Percentiles rank a stretch among this genome's conserved stretches.
phyloP scores from a whole-genome alignment of 768 basidiomycete species.

The Leccinum uliginosum region DNA sequence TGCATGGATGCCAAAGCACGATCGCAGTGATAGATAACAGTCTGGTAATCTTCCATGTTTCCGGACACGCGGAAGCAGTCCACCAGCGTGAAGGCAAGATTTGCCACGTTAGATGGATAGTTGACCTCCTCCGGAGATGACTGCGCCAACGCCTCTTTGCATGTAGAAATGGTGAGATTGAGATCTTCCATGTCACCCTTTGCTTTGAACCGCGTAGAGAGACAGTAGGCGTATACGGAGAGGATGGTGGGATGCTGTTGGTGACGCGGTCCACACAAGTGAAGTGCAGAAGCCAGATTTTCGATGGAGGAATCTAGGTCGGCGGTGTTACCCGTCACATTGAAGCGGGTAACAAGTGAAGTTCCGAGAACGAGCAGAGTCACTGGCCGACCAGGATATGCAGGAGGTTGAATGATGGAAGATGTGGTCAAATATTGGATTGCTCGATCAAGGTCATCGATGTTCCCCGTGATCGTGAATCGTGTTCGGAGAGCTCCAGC shows the following conservation, averaged over 20 bases:
- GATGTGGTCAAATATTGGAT: conserved; percentile 20
- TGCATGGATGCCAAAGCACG: conserved; percentile 5
- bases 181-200: conserved; percentile 16
- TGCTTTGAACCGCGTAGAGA: conserved; percentile 12
- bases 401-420: conserved; percentile 10
- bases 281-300: conserved; percentile 11
- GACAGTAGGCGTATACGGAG: conserved; percentile 8
- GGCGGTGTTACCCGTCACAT: conserved; percentile 1
- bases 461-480: conserved; percentile 7
- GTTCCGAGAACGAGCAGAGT: conserved; percentile 15
- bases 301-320: conserved; percentile 19
- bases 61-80: conserved; percentile 4
- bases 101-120: conserved; percentile 4
- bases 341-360: conserved; percentile 7
- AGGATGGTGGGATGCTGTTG: conserved; percentile 6
- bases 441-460: conserved; percentile 20
- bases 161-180: conserved; percentile 10
- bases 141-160: conserved; percentile 14
- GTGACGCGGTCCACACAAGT: conserved; percentile 6
- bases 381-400: conserved; percentile 2
- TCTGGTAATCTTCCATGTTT: conserved; percentile 14
- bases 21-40: conserved; percentile 21
- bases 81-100: conserved; percentile 5
- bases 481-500: conserved; percentile 18
- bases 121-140: not conserved